Conservation (phyloP, 306 rosid genomes). For the Abrus pulchellus region DNA sequence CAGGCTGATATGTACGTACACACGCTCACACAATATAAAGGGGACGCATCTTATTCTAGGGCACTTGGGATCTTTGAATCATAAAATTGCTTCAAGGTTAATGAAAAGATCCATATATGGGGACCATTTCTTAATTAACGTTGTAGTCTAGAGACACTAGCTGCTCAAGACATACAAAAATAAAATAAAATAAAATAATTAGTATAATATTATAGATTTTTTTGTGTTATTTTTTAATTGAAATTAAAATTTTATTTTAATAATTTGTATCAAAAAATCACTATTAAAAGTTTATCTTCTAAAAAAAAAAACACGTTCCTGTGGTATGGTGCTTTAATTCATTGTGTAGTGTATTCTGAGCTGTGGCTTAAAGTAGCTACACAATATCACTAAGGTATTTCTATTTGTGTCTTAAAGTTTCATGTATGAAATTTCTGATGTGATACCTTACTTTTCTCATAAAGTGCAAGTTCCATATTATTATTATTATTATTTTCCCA, state of each 20-base stretch:
- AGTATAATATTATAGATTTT: too few species aligned
- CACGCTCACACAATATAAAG: conserved; percentile 46
- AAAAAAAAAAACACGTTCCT: not conserved
- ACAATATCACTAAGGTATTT: not conserved
- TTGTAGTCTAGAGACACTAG: not conserved
- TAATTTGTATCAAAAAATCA: too few species aligned
- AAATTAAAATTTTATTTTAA: too few species aligned
- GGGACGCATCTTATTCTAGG: conserved; percentile 51
- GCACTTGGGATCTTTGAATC: conserved; percentile 47
- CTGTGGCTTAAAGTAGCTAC: not conserved
- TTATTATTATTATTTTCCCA: not conserved
- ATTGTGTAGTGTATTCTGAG: too few species aligned
- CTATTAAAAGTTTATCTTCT: too few species aligned
- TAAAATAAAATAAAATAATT: too few species aligned
- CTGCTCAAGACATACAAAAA: not conserved
- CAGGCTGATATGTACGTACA: conserved; percentile 10
- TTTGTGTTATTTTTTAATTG: too few species aligned
- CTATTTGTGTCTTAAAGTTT: not conserved
- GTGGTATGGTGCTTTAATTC: not conserved
- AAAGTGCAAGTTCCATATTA: conserved; percentile 13
- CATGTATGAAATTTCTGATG: not conserved
- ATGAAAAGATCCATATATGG: conserved; percentile 45
- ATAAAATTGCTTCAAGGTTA: conserved; percentile 48
- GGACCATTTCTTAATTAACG: conserved; percentile 38
- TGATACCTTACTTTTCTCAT: not conserved